Evolutionary conservation across 345 rosid species (phyloP).

Genomic region (Pistacia vera): DNA sequence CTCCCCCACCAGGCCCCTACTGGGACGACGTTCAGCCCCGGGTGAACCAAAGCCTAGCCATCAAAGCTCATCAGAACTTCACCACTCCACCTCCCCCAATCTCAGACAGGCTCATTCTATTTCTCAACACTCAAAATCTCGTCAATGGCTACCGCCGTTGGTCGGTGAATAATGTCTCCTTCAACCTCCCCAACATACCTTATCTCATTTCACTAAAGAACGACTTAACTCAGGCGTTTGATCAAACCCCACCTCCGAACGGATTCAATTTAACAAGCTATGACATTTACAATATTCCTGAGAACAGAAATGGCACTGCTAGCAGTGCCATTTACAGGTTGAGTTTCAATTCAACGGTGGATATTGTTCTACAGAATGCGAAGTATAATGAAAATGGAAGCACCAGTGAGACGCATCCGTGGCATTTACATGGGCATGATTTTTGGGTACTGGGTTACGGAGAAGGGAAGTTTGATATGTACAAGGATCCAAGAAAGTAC

Average conservation of each 20-base stretch:
- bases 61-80: constrained; percentile 51
- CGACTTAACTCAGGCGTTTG: constrained; percentile 38
- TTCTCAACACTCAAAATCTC: constrained; percentile 63
- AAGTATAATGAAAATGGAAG: constrained; percentile 31
- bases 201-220: constrained; percentile 59
- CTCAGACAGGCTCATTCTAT: constrained; percentile 48
- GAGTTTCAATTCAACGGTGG: constrained; percentile 57
- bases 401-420: constrained; percentile 74
- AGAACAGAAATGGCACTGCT: constrained; percentile 41
- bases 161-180: constrained; percentile 74
- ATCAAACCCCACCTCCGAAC: constrained; percentile 48
- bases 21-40: constrained; percentile 49
- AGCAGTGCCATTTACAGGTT: constrained; percentile 50
- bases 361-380: constrained; percentile 70
- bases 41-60: constrained; percentile 51
- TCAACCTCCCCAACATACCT: constrained; percentile 55
- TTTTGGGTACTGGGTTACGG: constrained; percentile 83
- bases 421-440: constrained; percentile 92
- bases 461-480: constrained; percentile 53
- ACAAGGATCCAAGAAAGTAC: constrained; percentile 45
- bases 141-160: constrained; percentile 40
- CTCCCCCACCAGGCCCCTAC: constrained; percentile 38
- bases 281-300: constrained; percentile 3
- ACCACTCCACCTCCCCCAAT: constrained; percentile 42
- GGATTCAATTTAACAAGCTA: constrained; percentile 29